phyloP scores from a whole-genome alignment of 2,329 filamentous ascomycete genomes.

The Penicillium paneum region DNA sequence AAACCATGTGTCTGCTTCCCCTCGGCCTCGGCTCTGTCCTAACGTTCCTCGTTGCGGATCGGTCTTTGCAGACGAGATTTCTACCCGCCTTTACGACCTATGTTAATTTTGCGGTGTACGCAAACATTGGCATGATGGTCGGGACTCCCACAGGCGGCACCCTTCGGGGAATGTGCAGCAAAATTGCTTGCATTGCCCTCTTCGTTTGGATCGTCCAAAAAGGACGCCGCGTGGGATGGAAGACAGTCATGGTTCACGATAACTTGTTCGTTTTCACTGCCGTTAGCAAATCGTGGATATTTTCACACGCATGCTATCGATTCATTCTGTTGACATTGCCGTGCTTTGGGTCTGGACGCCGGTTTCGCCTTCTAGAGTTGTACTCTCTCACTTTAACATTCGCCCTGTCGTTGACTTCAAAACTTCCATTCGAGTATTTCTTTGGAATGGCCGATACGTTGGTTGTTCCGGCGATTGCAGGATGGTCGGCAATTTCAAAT shows the following conservation, averaged over 20 bases:
- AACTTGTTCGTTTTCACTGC: slow-evolving; percentile 24
- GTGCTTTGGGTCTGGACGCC: slow-evolving; percentile 24
- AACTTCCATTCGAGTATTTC: neutral
- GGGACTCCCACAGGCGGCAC: slow-evolving; percentile 18
- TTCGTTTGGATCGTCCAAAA: neutral
- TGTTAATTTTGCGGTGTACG: slow-evolving; percentile 24
- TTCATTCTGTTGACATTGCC: slow-evolving; percentile 25
- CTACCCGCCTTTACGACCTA: slow-evolving; percentile 21
- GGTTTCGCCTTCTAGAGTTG: slow-evolving; percentile 23
- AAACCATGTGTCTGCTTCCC: neutral
- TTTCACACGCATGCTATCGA: slow-evolving; percentile 25
- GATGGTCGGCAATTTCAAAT: neutral
- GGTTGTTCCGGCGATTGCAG: neutral
- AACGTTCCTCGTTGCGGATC: slow-evolving; percentile 2
- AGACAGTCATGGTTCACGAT: slow-evolving; percentile 19
- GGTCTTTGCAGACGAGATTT: slow-evolving; percentile 19
- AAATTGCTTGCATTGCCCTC: neutral
- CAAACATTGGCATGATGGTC: slow-evolving; percentile 24
- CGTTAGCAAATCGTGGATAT: slow-evolving; percentile 26
- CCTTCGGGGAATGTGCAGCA: slow-evolving; percentile 23
- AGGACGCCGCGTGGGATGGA: slow-evolving; percentile 14
- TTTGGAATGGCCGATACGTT: neutral
- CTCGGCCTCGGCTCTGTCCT: neutral
- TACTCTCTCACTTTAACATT: slow-evolving; percentile 12
- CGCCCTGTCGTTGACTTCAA: neutral